These are phyloP conservation scores for Sideroxylon spinosum DNA, from an alignment of 179 eudicot species.

Conservation along the genomic window DNA sequence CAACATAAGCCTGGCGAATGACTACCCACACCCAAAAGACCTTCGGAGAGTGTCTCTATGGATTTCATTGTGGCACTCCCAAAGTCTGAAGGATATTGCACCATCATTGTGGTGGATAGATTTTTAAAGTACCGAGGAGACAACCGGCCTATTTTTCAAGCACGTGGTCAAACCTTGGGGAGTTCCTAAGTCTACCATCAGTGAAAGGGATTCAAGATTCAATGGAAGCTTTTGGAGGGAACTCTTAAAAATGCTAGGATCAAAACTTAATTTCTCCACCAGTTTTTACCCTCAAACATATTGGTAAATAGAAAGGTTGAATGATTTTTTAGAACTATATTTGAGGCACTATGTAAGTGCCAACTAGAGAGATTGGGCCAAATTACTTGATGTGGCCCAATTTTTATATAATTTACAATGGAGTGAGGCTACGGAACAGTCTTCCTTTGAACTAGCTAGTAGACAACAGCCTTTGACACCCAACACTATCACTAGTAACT, in stretches of 20 bases:
- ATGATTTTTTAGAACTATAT: too few species aligned
- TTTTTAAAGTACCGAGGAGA: neutral
- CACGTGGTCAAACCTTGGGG: too few species aligned
- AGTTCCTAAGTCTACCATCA: neutral
- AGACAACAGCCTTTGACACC: neutral
- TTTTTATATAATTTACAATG: neutral
- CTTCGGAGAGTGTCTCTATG: conserved; percentile 12
- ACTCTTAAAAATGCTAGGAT: too few species aligned
- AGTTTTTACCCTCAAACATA: too few species aligned
- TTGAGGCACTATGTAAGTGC: too few species aligned
- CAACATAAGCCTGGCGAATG: too few species aligned
- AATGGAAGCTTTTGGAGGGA: conserved; percentile 3
- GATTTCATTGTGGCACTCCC: too few species aligned
- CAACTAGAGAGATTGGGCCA: too few species aligned
- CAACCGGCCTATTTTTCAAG: too few species aligned
- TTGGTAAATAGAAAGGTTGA: too few species aligned
- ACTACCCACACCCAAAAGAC: neutral
- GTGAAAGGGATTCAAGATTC: conserved; percentile 2
- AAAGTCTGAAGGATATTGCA: neutral
- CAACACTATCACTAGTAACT: neutral
- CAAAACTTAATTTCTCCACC: too few species aligned
- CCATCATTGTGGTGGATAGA: conserved; percentile 6
- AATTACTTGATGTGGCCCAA: too few species aligned
- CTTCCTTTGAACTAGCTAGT: conserved; percentile 1
- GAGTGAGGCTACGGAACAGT: neutral